phyloP scores from a whole-genome alignment of 495 filamentous ascomycete genomes.

The Chaetomium cochliodes region DNA sequence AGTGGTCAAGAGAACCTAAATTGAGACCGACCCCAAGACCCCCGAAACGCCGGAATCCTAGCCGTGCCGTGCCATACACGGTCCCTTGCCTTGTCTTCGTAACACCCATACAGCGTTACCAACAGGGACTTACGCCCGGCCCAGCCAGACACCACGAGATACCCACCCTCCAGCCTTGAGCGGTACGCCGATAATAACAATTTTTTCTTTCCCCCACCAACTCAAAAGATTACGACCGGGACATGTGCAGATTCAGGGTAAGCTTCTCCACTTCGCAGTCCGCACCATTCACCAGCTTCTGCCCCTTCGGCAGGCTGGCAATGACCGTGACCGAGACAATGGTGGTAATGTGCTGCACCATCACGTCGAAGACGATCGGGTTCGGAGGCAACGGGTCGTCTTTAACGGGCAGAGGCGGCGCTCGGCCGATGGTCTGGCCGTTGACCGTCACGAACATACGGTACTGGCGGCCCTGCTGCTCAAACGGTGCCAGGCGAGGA shows the following conservation, averaged over 20 bases:
- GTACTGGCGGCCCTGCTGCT: slow-evolving; percentile 46
- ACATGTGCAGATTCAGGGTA: slow-evolving; percentile 40
- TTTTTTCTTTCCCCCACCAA: too few relatives aligned
- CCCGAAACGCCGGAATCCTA: slow-evolving; percentile 1
- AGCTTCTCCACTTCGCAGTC: slow-evolving; percentile 69
- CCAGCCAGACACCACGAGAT: not conserved
- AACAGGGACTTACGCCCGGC: not conserved
- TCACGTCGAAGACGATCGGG: slow-evolving; percentile 60
- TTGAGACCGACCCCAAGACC: not conserved
- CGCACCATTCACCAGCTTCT: slow-evolving; percentile 53
- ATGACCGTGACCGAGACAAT: slow-evolving; percentile 64
- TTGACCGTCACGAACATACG: slow-evolving; percentile 35
- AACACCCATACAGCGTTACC: not conserved
- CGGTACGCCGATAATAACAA: not conserved
- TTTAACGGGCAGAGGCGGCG: slow-evolving; percentile 42
- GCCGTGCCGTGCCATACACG: not conserved
- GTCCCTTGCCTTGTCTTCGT: not conserved
- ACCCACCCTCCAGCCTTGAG: not conserved
- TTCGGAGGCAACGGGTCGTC: slow-evolving; percentile 47
- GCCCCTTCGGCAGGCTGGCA: slow-evolving; percentile 58
- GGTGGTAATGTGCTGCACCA: slow-evolving; percentile 61
- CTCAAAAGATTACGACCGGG: slow-evolving; percentile 17
- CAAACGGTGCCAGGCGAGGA: slow-evolving; percentile 56
- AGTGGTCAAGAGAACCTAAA: not conserved
- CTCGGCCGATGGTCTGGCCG: slow-evolving; percentile 60